Evolutionary conservation across 2,329 filamentous ascomycete genomes (phyloP).

Genomic region (Bipolaris bicolor): DNA sequence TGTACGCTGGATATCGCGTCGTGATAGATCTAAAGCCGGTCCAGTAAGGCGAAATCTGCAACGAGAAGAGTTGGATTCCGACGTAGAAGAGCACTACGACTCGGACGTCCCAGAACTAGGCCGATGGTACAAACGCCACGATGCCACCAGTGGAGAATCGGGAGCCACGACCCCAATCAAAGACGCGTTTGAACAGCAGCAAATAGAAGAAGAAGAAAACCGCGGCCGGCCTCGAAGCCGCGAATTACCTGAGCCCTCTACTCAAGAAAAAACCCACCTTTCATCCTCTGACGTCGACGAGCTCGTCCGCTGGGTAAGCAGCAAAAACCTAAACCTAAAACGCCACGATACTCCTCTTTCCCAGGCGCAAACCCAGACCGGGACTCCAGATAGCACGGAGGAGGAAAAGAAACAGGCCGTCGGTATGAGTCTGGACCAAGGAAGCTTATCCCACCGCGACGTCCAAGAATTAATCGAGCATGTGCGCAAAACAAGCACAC

Average conservation of each 20-base stretch:
- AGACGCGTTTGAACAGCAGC: not conserved
- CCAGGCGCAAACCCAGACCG: not conserved
- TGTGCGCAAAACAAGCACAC: constrained; percentile 2
- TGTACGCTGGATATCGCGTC: constrained; percentile 33
- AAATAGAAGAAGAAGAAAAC: constrained; percentile 4
- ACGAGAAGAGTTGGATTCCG: constrained; percentile 16
- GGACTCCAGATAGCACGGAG: constrained; percentile 11
- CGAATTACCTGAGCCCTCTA: constrained; percentile 2
- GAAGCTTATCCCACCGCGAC: constrained; percentile 23
- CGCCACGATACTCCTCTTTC: constrained; percentile 8
- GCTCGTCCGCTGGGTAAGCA: constrained; percentile 35
- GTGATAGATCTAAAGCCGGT: constrained; percentile 30
- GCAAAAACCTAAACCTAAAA: constrained; percentile 19
- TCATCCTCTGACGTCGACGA: constrained; percentile 33
- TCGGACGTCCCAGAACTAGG: constrained; percentile 34
- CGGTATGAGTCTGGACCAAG: constrained; percentile 27
- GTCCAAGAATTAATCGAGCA: constrained; percentile 16
- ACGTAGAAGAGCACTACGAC: constrained; percentile 19
- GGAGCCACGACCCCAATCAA: constrained; percentile 8
- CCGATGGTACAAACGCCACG: constrained; percentile 28
- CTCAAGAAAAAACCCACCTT: constrained; percentile 19
- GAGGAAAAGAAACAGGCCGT: constrained; percentile 23
- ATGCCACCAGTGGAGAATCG: constrained; percentile 36
- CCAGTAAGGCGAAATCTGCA: constrained; percentile 23
- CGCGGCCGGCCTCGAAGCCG: constrained; percentile 22